Percentiles rank a stretch among this genome's conserved stretches.
These are phyloP conservation scores for Acorus calamus DNA, from an alignment of 106 monocot species.

Conservation along the genomic window DNA sequence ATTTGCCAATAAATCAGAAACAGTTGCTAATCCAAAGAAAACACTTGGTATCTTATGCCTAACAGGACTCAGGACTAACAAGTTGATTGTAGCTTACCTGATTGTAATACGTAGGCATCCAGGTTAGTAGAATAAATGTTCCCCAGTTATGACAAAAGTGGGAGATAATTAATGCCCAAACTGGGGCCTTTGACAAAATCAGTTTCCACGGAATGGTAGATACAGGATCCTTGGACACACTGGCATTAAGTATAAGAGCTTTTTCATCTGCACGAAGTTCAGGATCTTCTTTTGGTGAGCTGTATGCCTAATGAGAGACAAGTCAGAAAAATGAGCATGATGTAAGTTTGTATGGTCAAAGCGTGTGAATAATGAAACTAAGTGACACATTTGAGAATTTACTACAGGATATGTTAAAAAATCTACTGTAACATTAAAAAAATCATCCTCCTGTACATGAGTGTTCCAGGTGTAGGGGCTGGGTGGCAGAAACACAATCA, in stretches of 20 bases:
- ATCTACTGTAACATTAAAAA: no score
- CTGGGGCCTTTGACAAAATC: slow-evolving; percentile 91
- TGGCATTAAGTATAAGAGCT: slow-evolving; percentile 52
- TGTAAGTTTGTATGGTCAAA: no score
- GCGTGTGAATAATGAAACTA: neutral
- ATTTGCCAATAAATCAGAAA: no score
- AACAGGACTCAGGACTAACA: no score
- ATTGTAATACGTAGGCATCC: slow-evolving; percentile 99
- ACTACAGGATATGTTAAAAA: no score
- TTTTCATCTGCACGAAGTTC: slow-evolving; percentile 52
- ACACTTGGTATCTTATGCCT: no score
- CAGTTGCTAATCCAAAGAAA: no score
- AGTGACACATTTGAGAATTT: neutral
- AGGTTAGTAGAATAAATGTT: slow-evolving; percentile 94
- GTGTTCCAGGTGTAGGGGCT: no score
- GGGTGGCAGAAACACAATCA: no score
- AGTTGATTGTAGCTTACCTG: slow-evolving; percentile 38
- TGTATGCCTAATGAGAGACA: slow-evolving; percentile 50
- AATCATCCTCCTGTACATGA: no score
- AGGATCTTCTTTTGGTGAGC: slow-evolving; percentile 83
- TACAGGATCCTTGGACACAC: slow-evolving; percentile 69
- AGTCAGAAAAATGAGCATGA: no score
- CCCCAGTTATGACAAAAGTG: slow-evolving; percentile 99
- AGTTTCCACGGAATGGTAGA: slow-evolving; percentile 79
- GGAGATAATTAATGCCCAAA: slow-evolving; percentile 94